Percentiles rank a stretch among this genome's conserved stretches.
Evolutionary conservation across 805 yeast genomes (phyloP).

Genomic region (Cephaloascus fragrans): DNA sequence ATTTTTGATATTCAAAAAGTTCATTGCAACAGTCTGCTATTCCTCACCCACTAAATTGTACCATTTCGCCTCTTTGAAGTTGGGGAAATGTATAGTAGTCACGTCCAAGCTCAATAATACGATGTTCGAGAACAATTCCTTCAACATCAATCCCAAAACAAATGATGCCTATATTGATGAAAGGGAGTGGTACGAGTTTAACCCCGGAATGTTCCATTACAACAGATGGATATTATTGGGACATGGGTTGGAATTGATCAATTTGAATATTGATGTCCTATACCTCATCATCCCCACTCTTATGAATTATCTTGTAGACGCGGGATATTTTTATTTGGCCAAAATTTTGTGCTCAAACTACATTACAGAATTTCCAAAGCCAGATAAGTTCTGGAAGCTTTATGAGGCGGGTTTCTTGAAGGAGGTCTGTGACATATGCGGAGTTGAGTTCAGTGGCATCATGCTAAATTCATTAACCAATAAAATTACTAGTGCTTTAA

Average conservation of each 20-base stretch:
- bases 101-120: constrained; percentile 12
- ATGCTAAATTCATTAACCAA: background rate
- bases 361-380: background rate
- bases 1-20: constrained; percentile 17
- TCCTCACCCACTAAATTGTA: constrained; percentile 1
- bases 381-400: background rate
- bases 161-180: background rate
- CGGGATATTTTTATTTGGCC: constrained; percentile 5
- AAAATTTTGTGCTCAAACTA: background rate
- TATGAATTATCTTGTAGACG: constrained; percentile 7
- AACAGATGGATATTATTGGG: constrained; percentile 3
- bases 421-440: background rate
- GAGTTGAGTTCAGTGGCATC: background rate
- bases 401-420: background rate
- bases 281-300: constrained; percentile 3
- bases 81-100: constrained; percentile 24
- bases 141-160: background rate
- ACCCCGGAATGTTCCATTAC: background rate
- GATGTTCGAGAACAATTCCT: background rate
- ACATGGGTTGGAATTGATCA: constrained; percentile 2
- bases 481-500: background rate
- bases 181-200: background rate
- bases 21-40: constrained; percentile 10
- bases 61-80: constrained; percentile 15
- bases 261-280: constrained; percentile 1